Evolutionary conservation across 163 green algal species (phyloP), one percentile per base, ranked within the genome.

Genomic region (Scenedesmus sp.): DNA sequence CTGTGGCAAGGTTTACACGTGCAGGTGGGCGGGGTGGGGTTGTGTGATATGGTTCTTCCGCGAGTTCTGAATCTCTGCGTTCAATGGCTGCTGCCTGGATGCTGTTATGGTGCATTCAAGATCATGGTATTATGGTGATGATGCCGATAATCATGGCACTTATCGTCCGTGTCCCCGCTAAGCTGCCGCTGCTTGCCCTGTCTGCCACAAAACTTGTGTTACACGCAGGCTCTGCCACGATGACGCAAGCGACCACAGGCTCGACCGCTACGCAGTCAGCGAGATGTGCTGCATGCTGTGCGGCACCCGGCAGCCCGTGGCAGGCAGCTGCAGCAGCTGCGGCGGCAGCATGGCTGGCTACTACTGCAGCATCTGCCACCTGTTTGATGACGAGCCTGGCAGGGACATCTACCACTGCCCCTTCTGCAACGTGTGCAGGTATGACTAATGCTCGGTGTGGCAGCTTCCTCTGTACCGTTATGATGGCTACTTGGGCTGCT

Each of bases 361-460:
- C 96, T 99, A 98, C 95, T 99, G 98, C 96, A 84, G 86, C 88
- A 99, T 99, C 93, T 99, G 98, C 95, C 97, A 99, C 91, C 95
- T 99, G 52, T 99, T 98, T 92, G 98, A 99, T 90, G 97, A 99
- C 93, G 94, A 97, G 77, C 94, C 94, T 0, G 96, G 88, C n/a
- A 94, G 94, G 15, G 92, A 97, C 95, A 99, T 99, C 94, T 99
- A 99, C 96, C 98, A 99, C 96, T 99, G 98, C 96, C 98, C 98
- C 82, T 99, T 99, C 95, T 99, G 98, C 97, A 99, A 99, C 95
- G 96, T 99, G 82, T 99, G 98, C 95, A 94, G 97, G 77, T 94
- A 96, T 77, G 96, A 1, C n/a, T 20, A 46, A 46, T 77, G 59
- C 59, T 15, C 59, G 1, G 9, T 73, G 9, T 18, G 12, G 12